These are phyloP conservation scores for Phytophthora palmivora DNA, from an alignment of 352 stramenopile genomes.

Conservation along the genomic window DNA sequence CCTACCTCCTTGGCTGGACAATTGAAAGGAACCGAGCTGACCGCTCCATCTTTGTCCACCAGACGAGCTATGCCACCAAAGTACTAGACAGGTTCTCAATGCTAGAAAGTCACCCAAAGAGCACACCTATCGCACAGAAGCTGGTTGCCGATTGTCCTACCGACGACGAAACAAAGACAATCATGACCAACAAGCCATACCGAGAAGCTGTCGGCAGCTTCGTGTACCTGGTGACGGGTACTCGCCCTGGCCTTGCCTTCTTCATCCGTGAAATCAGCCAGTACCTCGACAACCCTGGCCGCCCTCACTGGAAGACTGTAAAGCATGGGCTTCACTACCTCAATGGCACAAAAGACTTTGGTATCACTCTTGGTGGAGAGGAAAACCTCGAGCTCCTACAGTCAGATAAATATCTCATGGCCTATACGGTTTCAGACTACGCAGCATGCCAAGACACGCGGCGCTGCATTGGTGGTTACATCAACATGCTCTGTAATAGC, in stretches of 20 bases:
- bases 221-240: constrained; percentile 13
- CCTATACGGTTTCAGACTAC: constrained; percentile 18
- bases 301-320: constrained; percentile 3
- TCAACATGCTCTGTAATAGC: constrained; percentile 14
- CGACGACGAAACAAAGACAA: too few species aligned
- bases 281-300: background rate
- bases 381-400: constrained; percentile 5
- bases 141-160: background rate
- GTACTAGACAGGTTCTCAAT: too few species aligned
- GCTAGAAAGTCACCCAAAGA: too few species aligned
- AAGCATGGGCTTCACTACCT: constrained; percentile 4
- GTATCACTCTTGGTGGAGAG: background rate
- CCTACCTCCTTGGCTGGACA: too few species aligned
- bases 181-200: background rate
- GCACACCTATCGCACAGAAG: background rate
- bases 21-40: too few species aligned
- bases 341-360: background rate
- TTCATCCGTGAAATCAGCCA: constrained; percentile 12
- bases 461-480: constrained; percentile 3
- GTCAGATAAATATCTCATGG: constrained; percentile 8
- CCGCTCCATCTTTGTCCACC: too few species aligned
- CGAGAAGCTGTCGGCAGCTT: constrained; percentile 10
- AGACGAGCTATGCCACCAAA: too few species aligned
- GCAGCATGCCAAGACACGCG: constrained; percentile 5
- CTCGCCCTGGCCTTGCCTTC: background rate